A percentile compares a stretch with the other conserved stretches of the same genome.
Evolutionary conservation across 495 filamentous ascomycete genomes (phyloP).

Genomic region (Aspergillus egyptiacus): DNA sequence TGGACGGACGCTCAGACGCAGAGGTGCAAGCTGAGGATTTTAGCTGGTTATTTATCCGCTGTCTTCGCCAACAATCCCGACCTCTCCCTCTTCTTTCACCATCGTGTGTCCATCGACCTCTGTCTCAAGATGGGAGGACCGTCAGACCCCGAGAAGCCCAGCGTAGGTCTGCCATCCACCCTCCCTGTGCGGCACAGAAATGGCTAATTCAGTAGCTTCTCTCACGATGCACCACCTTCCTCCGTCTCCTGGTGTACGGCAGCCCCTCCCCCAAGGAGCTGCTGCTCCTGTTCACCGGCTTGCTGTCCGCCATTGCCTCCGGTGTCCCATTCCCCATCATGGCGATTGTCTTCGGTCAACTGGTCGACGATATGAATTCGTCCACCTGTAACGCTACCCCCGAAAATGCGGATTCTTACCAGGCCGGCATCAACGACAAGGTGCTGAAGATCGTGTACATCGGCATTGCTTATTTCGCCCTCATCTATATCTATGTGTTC

Average conservation of each 20-base stretch:
- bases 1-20: background rate
- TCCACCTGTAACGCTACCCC: constrained; percentile 22
- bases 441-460: constrained; percentile 59
- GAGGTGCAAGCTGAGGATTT: no score
- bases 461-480: constrained; percentile 53
- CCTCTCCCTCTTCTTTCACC: background rate
- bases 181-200: background rate
- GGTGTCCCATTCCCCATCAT: constrained; percentile 62
- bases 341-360: constrained; percentile 61
- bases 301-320: constrained; percentile 51
- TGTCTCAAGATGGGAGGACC: background rate
- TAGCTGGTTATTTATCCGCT: background rate
- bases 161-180: background rate
- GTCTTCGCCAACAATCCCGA: background rate
- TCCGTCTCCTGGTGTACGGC: constrained; percentile 1
- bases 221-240: constrained; percentile 6
- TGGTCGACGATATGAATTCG: constrained; percentile 49
- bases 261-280: constrained; percentile 17
- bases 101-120: background rate
- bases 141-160: background rate
- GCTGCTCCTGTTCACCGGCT: constrained; percentile 32
- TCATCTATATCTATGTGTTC: constrained; percentile 47
- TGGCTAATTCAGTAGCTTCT: constrained; percentile 1
- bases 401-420: constrained; percentile 9
- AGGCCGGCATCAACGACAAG: constrained; percentile 34